Evolutionary conservation across 208 protist genomes (phyloP).

Genomic region (Spongospora subterranea): DNA sequence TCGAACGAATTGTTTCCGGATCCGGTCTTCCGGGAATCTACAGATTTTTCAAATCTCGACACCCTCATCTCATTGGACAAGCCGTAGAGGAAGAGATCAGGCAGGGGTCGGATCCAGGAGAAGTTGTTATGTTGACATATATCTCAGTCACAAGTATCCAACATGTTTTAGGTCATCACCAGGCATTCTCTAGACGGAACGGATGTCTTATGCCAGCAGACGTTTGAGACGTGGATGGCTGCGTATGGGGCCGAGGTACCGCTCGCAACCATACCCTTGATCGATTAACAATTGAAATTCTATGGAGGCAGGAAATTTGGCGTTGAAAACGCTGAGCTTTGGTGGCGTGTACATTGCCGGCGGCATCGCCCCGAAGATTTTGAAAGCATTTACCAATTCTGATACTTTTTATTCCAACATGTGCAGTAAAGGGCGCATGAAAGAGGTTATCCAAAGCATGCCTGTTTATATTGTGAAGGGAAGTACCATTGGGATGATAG

Average conservation of each 20-base stretch:
- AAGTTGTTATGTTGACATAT: background rate
- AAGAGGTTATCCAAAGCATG: constrained; percentile 38
- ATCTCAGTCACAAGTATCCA: background rate
- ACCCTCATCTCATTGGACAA: background rate
- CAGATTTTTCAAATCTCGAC: background rate
- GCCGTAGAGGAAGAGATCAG: background rate
- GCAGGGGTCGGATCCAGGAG: background rate
- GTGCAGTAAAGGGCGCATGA: constrained; percentile 49
- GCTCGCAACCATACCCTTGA: background rate
- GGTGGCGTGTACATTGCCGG: constrained; percentile 51
- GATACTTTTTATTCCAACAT: constrained; percentile 26
- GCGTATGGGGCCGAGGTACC: constrained; percentile 40
- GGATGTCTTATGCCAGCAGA: constrained; percentile 25
- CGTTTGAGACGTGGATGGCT: constrained; percentile 39
- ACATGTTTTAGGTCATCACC: background rate
- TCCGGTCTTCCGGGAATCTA: constrained; percentile 43
- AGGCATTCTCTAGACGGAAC: background rate
- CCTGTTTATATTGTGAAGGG: background rate
- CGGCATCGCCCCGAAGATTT: constrained; percentile 47
- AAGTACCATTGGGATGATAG: background rate
- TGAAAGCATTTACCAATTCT: background rate
- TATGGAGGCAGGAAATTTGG: constrained; percentile 40
- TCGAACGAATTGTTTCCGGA: constrained; percentile 55
- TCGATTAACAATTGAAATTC: background rate
- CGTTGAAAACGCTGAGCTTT: constrained; percentile 34